Percentiles rank a stretch among this genome's conserved stretches.
phyloP scores from a whole-genome alignment of 164 flowering plant genomes.

The Liquidambar formosana region DNA sequence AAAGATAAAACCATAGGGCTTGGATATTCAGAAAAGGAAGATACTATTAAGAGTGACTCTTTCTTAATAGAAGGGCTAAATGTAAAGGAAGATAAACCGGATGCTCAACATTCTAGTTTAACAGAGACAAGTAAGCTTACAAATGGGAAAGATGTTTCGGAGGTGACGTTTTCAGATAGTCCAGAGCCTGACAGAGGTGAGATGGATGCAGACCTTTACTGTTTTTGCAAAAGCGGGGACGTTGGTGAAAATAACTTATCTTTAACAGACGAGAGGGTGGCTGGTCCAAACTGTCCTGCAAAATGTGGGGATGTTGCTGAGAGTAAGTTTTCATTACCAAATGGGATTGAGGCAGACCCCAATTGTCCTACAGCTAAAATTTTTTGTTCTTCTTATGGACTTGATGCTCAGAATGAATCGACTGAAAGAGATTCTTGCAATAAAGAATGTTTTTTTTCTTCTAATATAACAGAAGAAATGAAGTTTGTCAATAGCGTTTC shows the following conservation, averaged over 20 bases:
- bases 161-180: not conserved
- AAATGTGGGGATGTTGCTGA: constrained; percentile 4
- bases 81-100: constrained; percentile 3
- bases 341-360: constrained; percentile 8
- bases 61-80: not conserved
- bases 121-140: not conserved
- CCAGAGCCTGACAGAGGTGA: not conserved
- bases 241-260: not conserved
- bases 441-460: constrained; percentile 13
- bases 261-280: not conserved
- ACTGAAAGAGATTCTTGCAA: constrained; percentile 12
- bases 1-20: constrained; percentile 7
- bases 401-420: constrained; percentile 6
- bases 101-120: constrained; percentile 4
- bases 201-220: not conserved
- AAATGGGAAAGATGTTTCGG: not conserved
- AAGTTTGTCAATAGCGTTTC: not conserved
- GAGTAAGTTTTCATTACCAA: not conserved
- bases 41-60: constrained; percentile 13
- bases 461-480: not conserved
- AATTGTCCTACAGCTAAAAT: constrained; percentile 1
- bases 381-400: constrained; percentile 4
- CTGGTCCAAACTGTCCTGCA: not conserved
- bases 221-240: not conserved
- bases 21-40: constrained; percentile 6